These are phyloP conservation scores for Iris pallida DNA, from an alignment of 116 monocot species.

Conservation along the genomic window DNA sequence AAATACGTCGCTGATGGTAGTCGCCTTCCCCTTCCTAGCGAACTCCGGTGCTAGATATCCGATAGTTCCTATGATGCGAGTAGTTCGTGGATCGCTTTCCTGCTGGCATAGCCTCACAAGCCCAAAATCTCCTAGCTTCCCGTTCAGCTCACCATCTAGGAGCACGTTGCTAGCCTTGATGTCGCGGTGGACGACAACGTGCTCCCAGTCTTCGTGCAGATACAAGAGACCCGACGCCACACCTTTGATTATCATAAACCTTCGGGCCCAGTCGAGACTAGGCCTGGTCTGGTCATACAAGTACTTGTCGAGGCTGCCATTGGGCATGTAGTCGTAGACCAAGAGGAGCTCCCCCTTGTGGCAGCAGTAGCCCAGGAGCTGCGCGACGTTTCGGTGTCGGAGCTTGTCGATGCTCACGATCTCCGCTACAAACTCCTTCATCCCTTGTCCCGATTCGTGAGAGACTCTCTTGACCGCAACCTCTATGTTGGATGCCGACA, in stretches of 20 bases:
- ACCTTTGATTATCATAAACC: slow-evolving; percentile 21
- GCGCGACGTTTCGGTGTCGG: slow-evolving; percentile 6
- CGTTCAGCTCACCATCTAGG: slow-evolving; percentile 12
- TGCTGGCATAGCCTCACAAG: slow-evolving; percentile 5
- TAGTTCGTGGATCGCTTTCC: slow-evolving; percentile 5
- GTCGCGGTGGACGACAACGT: slow-evolving; percentile 21
- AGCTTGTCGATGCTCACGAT: slow-evolving; percentile 7
- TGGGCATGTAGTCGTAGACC: slow-evolving; percentile 29
- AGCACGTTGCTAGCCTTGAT: slow-evolving; percentile 16
- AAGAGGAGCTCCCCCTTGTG: neutral
- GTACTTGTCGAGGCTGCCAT: slow-evolving; percentile 20
- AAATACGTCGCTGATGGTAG: slow-evolving; percentile 11
- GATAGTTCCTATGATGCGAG: slow-evolving; percentile 9
- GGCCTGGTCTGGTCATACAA: neutral
- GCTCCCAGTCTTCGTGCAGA: slow-evolving; percentile 33
- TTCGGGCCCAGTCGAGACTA: neutral
- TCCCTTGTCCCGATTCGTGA: slow-evolving; percentile 7
- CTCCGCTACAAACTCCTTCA: slow-evolving; percentile 10
- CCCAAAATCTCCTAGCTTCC: slow-evolving; percentile 12
- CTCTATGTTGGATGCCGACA: neutral
- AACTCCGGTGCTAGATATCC: slow-evolving; percentile 19
- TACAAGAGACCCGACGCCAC: slow-evolving; percentile 24
- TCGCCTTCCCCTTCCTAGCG: slow-evolving; percentile 13
- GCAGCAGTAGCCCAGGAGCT: slow-evolving; percentile 1
- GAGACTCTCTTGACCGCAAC: slow-evolving; percentile 9